A percentile compares a stretch with the other conserved stretches of the same genome.
Evolutionary conservation across 768 basidiomycete genomes (phyloP).

Genomic region (Lentinula sp.): DNA sequence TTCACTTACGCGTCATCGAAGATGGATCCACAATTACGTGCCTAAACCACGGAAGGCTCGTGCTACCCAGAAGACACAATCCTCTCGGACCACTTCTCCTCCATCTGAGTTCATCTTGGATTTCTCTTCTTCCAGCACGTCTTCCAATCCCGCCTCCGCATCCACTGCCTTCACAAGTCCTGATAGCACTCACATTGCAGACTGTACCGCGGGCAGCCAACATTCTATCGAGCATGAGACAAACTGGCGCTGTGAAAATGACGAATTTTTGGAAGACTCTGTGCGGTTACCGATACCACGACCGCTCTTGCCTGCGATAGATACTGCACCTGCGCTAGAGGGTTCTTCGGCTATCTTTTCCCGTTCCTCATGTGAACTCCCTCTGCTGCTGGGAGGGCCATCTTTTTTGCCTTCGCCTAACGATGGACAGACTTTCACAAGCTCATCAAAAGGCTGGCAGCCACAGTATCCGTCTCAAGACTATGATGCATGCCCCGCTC

Average conservation of each 20-base stretch:
- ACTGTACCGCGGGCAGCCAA: too few relatives aligned
- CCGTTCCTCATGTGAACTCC: not conserved
- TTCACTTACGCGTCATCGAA: conserved; percentile 2
- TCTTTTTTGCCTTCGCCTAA: too few relatives aligned
- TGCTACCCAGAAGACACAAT: not conserved
- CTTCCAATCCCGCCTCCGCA: not conserved
- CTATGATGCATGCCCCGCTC: too few relatives aligned
- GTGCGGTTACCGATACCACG: not conserved
- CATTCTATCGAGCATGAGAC: not conserved
- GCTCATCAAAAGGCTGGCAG: too few relatives aligned
- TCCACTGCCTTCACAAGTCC: not conserved
- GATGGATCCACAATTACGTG: not conserved
- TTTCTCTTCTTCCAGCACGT: not conserved
- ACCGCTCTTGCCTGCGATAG: not conserved
- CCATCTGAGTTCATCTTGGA: not conserved
- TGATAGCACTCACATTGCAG: too few relatives aligned
- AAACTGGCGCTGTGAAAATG: not conserved
- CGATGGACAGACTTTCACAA: too few relatives aligned
- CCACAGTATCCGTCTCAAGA: too few relatives aligned
- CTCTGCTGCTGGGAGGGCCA: too few relatives aligned
- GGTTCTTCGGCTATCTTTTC: not conserved
- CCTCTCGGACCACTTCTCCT: not conserved
- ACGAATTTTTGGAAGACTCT: not conserved
- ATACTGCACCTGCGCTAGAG: not conserved
- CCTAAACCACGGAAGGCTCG: not conserved